Conservation (phyloP, 2,329 filamentous ascomycete species). For the Ophiosphaerella herpotricha region DNA sequence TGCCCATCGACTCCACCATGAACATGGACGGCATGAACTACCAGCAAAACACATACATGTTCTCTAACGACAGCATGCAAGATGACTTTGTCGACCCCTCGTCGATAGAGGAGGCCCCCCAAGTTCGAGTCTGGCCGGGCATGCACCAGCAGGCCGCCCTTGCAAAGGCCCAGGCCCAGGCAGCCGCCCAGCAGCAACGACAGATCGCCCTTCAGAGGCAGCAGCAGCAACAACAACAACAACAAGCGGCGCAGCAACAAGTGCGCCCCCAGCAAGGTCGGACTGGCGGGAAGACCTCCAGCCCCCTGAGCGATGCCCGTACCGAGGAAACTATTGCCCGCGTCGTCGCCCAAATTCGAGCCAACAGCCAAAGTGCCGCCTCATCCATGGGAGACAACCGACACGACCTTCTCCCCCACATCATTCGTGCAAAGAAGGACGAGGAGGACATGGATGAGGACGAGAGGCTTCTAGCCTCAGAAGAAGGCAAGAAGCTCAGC, state of each 20-base stretch:
- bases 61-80: slow-evolving; percentile 55
- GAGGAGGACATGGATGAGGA: slow-evolving; percentile 99
- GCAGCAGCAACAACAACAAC: slow-evolving; percentile 42
- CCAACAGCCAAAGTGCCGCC: slow-evolving; percentile 62
- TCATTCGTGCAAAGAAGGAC: slow-evolving; percentile 81
- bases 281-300: slow-evolving; percentile 43
- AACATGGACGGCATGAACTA: slow-evolving; percentile 69
- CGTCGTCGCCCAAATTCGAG: slow-evolving; percentile 88
- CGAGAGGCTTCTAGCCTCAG: slow-evolving; percentile 88
- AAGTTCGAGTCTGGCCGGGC: slow-evolving; percentile 84
- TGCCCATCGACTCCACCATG: slow-evolving; percentile 60
- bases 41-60: slow-evolving; percentile 60
- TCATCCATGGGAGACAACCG: slow-evolving; percentile 58
- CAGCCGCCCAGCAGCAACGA: slow-evolving; percentile 45
- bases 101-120: slow-evolving; percentile 65
- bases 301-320: slow-evolving; percentile 51
- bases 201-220: slow-evolving; percentile 53
- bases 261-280: slow-evolving; percentile 25
- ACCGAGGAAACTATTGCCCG: slow-evolving; percentile 91
- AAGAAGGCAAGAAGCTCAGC: slow-evolving; percentile 98
- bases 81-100: slow-evolving; percentile 73
- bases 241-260: slow-evolving; percentile 46
- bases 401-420: slow-evolving; percentile 62
- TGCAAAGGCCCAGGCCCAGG: slow-evolving; percentile 43
- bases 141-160: slow-evolving; percentile 84